These are phyloP conservation scores for Lachnellula occidentalis DNA, from an alignment of 2,329 filamentous ascomycete species.

Conservation along the genomic window DNA sequence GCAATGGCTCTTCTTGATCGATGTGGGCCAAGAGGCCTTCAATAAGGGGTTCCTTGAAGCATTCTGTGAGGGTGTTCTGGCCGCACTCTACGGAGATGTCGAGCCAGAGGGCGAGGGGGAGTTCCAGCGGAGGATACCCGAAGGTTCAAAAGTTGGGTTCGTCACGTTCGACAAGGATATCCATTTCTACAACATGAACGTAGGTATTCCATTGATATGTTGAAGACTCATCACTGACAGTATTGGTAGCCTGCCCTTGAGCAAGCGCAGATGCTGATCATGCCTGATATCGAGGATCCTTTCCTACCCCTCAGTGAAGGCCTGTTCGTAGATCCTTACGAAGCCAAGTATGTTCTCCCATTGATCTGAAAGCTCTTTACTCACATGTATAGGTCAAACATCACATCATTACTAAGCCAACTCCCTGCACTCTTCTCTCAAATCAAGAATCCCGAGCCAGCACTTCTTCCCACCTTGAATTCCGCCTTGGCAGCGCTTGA, in stretches of 20 bases:
- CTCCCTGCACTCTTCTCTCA: constrained; percentile 82
- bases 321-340: constrained; percentile 88
- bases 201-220: constrained; percentile 40
- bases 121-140: constrained; percentile 56
- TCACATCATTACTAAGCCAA: constrained; percentile 77
- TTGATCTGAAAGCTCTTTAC: neutral
- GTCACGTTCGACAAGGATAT: constrained; percentile 95
- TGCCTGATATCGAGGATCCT: constrained; percentile 95
- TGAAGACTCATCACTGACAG: constrained; percentile 9
- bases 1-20: constrained; percentile 85
- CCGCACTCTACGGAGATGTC: constrained; percentile 68
- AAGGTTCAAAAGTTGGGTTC: constrained; percentile 84
- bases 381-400: constrained; percentile 52
- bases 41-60: constrained; percentile 88
- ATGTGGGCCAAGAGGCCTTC: constrained; percentile 85
- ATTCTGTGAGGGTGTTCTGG: constrained; percentile 82
- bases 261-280: constrained; percentile 95
- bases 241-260: constrained; percentile 60
- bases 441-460: constrained; percentile 86
- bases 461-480: constrained; percentile 76
- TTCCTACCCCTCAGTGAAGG: constrained; percentile 90
- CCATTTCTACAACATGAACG: constrained; percentile 94
- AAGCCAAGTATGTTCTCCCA: constrained; percentile 58
- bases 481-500: constrained; percentile 79
- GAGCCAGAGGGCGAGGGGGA: constrained; percentile 44